Base-by-base conservation (phyloP, 2,329 filamentous ascomycete genomes). In the Aspergillus tamarii region DNA sequence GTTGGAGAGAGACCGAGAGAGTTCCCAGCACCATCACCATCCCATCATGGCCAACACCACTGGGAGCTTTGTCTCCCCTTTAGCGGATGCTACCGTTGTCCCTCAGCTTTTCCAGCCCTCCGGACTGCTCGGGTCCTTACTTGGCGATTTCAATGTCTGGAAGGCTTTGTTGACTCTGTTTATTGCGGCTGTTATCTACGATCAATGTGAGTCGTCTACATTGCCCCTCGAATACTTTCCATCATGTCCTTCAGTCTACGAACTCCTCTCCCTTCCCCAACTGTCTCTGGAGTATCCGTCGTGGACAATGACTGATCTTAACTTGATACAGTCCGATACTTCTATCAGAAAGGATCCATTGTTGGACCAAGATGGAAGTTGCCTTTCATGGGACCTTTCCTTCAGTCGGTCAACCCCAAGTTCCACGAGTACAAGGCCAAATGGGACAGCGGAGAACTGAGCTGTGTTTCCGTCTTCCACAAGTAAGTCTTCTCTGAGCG, bases 391-490 rank as follows among this genome's bases (percentile, higher is more conserved):
- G 95, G 95, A n/a, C 94, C 95, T 6, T 98, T 99, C 80, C 85
- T 98, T 62, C 84, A 97, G 76, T 97, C 93, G 32, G 84, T 98
- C 72, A 89, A 96, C 78, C 95, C 95, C 63, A 92, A 94, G 74
- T 98, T 97, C 77, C 88, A 90, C 65, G 88, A 94, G 74, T 99
- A 99, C 83, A 87, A 94, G 78, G 89, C 86, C 65, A 97, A 98
- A 85, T 99, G 95, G 95, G 80, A 86, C 72, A 96, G 93, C 75
- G 95, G 92, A 54, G 90, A 92, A 55, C 84, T 99, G 71, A 97
- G 94, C 84, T 99, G 95, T 76, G 95, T 99, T 66, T 97, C 94
- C 2, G 93, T 99, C 73, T 99, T 99, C 84, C 95, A 99, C 88
- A 99, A 98, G 93, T 96, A 87, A 71, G 88, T 59, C 26, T 19